phyloP scores from a whole-genome alignment of 306 rosid genomes.

The Cicer cuneatum region DNA sequence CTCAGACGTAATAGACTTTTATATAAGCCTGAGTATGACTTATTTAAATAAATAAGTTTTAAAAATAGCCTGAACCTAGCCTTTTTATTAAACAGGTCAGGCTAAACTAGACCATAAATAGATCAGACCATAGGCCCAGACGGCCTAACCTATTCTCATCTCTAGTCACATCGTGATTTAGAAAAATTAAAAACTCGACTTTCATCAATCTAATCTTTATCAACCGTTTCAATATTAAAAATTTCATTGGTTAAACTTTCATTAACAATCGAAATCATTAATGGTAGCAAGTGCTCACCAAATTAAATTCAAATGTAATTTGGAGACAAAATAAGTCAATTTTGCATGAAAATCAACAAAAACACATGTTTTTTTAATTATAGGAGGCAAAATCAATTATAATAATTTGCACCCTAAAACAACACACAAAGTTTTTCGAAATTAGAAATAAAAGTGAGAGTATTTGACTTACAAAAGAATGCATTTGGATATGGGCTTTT shows the following conservation, averaged over 20 bases:
- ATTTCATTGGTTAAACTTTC: not conserved
- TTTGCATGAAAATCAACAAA: not conserved
- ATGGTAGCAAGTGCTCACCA: not conserved
- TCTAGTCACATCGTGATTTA: no score
- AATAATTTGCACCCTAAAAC: not conserved
- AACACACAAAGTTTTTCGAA: not conserved
- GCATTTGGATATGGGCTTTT: not conserved
- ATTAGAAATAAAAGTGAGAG: constrained; percentile 2
- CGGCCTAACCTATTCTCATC: no score
- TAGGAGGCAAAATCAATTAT: not conserved
- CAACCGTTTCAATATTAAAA: no score
- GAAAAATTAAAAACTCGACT: no score
- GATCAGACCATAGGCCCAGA: no score
- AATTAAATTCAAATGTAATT: not conserved
- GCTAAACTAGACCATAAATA: no score
- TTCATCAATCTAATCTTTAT: no score
- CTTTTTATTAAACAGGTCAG: no score
- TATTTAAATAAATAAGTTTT: no score
- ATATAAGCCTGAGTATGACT: no score
- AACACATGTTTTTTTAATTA: not conserved
- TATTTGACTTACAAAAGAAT: not conserved
- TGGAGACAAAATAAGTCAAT: not conserved
- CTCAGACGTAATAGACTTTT: no score
- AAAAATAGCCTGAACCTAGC: no score
- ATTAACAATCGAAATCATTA: not conserved